A percentile compares a stretch with the other conserved stretches of the same genome.
phyloP scores from a whole-genome alignment of 1,284 basidiomycete species.

The Rhodotorula sp. region DNA sequence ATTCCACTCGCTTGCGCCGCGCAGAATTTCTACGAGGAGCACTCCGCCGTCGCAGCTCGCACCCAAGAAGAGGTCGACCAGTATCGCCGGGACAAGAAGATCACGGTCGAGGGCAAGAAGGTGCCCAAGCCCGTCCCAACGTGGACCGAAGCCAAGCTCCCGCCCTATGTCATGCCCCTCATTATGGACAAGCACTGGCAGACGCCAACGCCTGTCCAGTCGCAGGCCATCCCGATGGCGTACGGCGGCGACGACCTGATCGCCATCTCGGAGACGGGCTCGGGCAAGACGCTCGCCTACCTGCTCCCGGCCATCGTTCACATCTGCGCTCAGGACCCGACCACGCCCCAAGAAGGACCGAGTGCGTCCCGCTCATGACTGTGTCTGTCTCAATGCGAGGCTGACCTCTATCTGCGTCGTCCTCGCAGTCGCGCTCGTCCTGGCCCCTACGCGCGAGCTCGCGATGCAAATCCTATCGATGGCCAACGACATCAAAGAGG shows the following conservation, averaged over 20 bases:
- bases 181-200: conserved; percentile 49
- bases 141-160: conserved; percentile 51
- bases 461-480: conserved; percentile 55
- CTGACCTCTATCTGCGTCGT: not conserved
- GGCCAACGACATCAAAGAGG: not conserved
- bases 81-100: conserved; percentile 43
- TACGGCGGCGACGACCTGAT: conserved; percentile 48
- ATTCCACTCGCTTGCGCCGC: too few relatives aligned
- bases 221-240: conserved; percentile 53
- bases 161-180: conserved; percentile 47
- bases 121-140: conserved; percentile 49
- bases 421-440: conserved; percentile 1
- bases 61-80: conserved; percentile 45
- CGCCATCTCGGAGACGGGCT: conserved; percentile 72
- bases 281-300: conserved; percentile 97
- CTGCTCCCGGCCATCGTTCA: conserved; percentile 88
- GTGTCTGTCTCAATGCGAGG: not conserved
- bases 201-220: conserved; percentile 50
- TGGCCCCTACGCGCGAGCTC: conserved; percentile 6
- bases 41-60: conserved; percentile 45
- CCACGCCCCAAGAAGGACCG: not conserved
- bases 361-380: conserved; percentile 1
- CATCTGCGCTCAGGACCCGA: conserved; percentile 57
- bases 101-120: conserved; percentile 36
- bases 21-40: conserved; percentile 40